Evolutionary conservation across 768 basidiomycete genomes (phyloP).

Genomic region (Leccinum broughii): DNA sequence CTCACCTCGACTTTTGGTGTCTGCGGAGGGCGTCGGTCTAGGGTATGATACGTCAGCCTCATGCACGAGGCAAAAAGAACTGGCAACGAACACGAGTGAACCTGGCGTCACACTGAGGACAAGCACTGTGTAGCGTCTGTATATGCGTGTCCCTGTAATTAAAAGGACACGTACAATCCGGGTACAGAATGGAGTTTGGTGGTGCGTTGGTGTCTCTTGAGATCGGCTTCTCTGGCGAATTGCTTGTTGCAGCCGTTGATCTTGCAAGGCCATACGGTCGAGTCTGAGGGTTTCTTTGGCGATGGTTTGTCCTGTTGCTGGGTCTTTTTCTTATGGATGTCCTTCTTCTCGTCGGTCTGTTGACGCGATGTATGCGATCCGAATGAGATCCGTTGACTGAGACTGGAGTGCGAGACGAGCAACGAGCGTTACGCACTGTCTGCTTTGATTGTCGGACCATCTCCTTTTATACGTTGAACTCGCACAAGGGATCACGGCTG

Average conservation of each 20-base stretch:
- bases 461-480: conserved; percentile 13
- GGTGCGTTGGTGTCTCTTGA: conserved; percentile 79
- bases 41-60: conserved; percentile 14
- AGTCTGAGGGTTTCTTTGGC: conserved; percentile 50
- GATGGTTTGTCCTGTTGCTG: conserved; percentile 44
- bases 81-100: conserved; percentile 67
- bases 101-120: conserved; percentile 78
- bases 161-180: conserved; percentile 54
- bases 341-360: conserved; percentile 44
- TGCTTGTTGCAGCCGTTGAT: conserved; percentile 81
- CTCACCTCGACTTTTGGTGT: conserved; percentile 77
- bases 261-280: conserved; percentile 74
- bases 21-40: conserved; percentile 81
- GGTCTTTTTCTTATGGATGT: conserved; percentile 40
- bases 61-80: conserved; percentile 14
- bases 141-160: conserved; percentile 17
- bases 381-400: conserved; percentile 21
- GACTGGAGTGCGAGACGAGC: conserved; percentile 8
- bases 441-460: conserved; percentile 37
- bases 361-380: conserved; percentile 10
- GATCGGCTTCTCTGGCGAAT: conserved; percentile 79
- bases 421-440: conserved; percentile 32
- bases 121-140: conserved; percentile 46
- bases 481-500: conserved; percentile 29
- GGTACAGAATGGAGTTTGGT: conserved; percentile 76